Evolutionary conservation across 345 rosid genomes (phyloP), one percentile per base, ranked within the genome.

Genomic region (Melaleuca quinquenervia): DNA sequence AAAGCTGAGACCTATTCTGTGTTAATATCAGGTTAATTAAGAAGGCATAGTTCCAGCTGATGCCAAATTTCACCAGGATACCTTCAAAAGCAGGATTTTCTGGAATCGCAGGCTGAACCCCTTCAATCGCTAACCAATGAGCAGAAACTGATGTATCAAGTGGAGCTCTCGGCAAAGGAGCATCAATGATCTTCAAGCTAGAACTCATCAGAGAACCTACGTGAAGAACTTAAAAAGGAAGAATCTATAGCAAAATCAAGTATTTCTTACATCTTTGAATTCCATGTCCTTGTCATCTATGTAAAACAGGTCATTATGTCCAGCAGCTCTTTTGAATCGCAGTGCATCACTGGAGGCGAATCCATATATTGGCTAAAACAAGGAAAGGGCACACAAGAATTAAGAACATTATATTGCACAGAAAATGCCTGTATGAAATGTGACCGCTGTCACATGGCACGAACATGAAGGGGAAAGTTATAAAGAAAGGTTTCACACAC

Each of bases 101-200:
- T 0, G 95, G 95, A 84, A 95, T 92, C 53, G 93, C 92, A 84
- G 98, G 99, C 87, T 95, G 99, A 85, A 94, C 89, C 36, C 99
- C 99, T 94, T 96, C 99, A 90, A 96, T 89, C 44, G 98, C 98
- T 44, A 95, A 91, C 98, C 99, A 95, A 86, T 95, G 99, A 88
- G 88, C 86, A 84, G 89, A 70, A 84, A 95, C 83, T 1, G 93
- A 90, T 49, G 95, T 87, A 86, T 93, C 96, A 44, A 90, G 92
- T 5, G 96, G 96, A 26, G 94, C 87, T 85, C 89, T 94, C 7
- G 95, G 89, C 50, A 94, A 86, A 86, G 96, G 93, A 14, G 99
- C 91, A 56, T 94, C 95, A 82, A 94, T 76, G 53, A 96, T 92
- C 99, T 96, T 86, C 86, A 85, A 41, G 62, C 54, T 62, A 84